Conservation (phyloP, 73 alveolate species). For the Uronychia binucleata region DNA sequence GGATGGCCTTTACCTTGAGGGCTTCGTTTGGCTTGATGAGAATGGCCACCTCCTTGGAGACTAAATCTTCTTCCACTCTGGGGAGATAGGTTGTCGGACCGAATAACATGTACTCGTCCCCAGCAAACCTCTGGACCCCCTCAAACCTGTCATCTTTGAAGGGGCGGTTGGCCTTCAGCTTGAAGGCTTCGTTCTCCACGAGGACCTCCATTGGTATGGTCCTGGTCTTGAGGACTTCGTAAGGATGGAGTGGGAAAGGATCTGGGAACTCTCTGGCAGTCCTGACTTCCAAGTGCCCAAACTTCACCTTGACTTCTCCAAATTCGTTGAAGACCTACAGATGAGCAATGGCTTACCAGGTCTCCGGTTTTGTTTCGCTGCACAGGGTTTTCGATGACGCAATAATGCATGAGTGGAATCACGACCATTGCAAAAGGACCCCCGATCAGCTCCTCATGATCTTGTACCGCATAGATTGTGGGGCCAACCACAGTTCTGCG, state of each 20-base stretch:
- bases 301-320: constrained; percentile 65
- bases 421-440: constrained; percentile 68
- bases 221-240: constrained; percentile 44
- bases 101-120: constrained; percentile 60
- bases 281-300: constrained; percentile 69
- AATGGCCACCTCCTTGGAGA: constrained; percentile 24
- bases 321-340: constrained; percentile 11
- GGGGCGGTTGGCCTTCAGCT: constrained; percentile 55
- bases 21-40: constrained; percentile 62
- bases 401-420: constrained; percentile 62
- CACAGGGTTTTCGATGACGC: constrained; percentile 68
- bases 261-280: constrained; percentile 58
- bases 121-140: constrained; percentile 18
- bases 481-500: background rate
- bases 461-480: background rate
- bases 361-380: constrained; percentile 15
- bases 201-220: constrained; percentile 34
- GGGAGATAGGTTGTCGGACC: constrained; percentile 76
- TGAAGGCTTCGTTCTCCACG: constrained; percentile 53
- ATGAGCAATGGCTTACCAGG: background rate
- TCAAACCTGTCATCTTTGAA: constrained; percentile 31
- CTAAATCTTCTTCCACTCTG: constrained; percentile 49
- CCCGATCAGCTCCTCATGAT: constrained; percentile 11
- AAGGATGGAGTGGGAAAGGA: constrained; percentile 80
- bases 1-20: constrained; percentile 49